Conservation (phyloP, 2,329 filamentous ascomycete genomes). For the Pseudomassariella vexata region DNA sequence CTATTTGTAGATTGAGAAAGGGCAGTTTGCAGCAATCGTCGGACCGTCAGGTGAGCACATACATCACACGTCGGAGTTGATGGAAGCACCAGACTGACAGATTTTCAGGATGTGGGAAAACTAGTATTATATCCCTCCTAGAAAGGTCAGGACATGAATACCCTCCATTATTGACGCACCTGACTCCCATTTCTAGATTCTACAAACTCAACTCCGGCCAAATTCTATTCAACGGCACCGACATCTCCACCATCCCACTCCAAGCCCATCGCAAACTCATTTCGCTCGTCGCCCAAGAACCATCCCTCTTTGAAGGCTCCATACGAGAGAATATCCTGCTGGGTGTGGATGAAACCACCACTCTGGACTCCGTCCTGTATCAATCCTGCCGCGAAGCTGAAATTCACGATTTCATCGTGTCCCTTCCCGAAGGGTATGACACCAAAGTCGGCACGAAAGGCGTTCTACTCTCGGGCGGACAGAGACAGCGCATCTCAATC, state of each 20-base stretch:
- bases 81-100: slow-evolving; percentile 8
- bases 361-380: slow-evolving; percentile 45
- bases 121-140: slow-evolving; percentile 60
- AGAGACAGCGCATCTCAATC: slow-evolving; percentile 68
- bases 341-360: slow-evolving; percentile 49
- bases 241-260: slow-evolving; percentile 54
- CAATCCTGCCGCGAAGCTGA: slow-evolving; percentile 54
- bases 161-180: too few species aligned
- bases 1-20: slow-evolving; percentile 47
- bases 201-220: slow-evolving; percentile 61
- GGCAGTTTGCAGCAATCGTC: slow-evolving; percentile 65
- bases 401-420: slow-evolving; percentile 65
- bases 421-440: slow-evolving; percentile 61
- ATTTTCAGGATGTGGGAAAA: slow-evolving; percentile 54
- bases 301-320: slow-evolving; percentile 60
- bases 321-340: slow-evolving; percentile 62
- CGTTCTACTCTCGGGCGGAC: slow-evolving; percentile 60
- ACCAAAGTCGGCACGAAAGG: slow-evolving; percentile 65
- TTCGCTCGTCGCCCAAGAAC: slow-evolving; percentile 69
- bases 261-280: slow-evolving; percentile 57
- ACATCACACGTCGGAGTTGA: not conserved
- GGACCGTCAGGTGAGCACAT: slow-evolving; percentile 58
- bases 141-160: too few species aligned
- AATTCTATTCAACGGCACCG: slow-evolving; percentile 57
- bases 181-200: slow-evolving; percentile 49